Evolutionary conservation across 1,284 basidiomycete species (phyloP).

Genomic region (Cystobasidium pallidum): DNA sequence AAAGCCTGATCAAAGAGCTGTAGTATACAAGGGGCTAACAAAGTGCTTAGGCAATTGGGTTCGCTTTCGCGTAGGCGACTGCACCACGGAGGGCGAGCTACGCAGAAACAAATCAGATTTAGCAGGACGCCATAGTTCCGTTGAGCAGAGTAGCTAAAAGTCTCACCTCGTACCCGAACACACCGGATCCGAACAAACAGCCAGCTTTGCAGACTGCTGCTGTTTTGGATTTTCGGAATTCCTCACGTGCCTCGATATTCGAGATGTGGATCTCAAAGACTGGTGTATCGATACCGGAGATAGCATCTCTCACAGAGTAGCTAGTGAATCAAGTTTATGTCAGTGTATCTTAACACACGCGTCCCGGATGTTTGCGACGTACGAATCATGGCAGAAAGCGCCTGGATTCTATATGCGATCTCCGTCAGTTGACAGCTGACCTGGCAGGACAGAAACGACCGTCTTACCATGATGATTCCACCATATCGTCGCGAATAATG

Average conservation of each 20-base stretch:
- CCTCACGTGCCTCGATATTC: conserved; percentile 46
- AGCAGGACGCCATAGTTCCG: no score
- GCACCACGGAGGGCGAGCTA: conserved; percentile 23
- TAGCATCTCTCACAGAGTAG: conserved; percentile 51
- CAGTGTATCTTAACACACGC: not conserved
- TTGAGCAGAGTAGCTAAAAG: no score
- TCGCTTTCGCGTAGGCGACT: conserved; percentile 28
- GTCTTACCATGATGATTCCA: conserved; percentile 50
- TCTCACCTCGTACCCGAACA: conserved; percentile 41
- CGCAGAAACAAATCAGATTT: not conserved
- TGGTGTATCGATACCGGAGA: conserved; percentile 49
- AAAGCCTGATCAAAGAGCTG: no score
- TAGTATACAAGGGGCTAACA: no score
- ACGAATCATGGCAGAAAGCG: conserved; percentile 43
- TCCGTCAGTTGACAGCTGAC: not conserved
- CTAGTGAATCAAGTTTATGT: conserved; percentile 17
- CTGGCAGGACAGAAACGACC: not conserved
- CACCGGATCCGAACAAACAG: conserved; percentile 38
- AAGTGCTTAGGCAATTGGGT: conserved; percentile 8
- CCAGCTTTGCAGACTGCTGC: conserved; percentile 40
- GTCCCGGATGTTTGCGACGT: not conserved
- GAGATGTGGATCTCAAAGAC: conserved; percentile 53
- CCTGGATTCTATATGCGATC: conserved; percentile 21
- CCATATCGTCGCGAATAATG: conserved; percentile 46
- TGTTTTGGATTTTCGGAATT: conserved; percentile 37